Conservation (phyloP, 805 yeast species). For the Blastobotrys peoriensis region DNA sequence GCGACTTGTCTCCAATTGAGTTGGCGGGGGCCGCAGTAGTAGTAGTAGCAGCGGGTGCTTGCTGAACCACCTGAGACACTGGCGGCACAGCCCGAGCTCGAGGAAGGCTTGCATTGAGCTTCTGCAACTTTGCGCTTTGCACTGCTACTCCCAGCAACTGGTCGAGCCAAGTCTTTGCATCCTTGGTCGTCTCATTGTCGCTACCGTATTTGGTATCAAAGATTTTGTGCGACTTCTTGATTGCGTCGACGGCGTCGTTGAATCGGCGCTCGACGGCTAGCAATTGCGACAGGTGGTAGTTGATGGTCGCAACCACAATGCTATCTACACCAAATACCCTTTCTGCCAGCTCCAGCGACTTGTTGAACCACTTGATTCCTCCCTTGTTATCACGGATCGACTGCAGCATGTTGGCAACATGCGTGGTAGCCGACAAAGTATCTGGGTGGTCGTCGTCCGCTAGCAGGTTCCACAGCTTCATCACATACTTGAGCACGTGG, state of each 20-base stretch:
- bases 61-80: constrained; percentile 4
- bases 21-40: constrained; percentile 1
- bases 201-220: constrained; percentile 59
- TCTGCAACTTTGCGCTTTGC: constrained; percentile 38
- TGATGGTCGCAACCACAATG: constrained; percentile 56
- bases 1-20: constrained; percentile 52
- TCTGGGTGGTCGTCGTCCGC: constrained; percentile 67
- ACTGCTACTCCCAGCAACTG: constrained; percentile 48
- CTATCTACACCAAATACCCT: constrained; percentile 51
- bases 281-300: constrained; percentile 63
- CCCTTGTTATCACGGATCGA: constrained; percentile 41
- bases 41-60: constrained; percentile 3
- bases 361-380: constrained; percentile 48
- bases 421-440: constrained; percentile 52
- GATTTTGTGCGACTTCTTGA: constrained; percentile 49
- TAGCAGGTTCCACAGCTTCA: constrained; percentile 52
- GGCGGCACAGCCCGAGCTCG: neutral
- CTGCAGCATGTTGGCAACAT: constrained; percentile 56
- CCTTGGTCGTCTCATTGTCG: constrained; percentile 60
- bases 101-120: constrained; percentile 2
- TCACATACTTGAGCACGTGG: constrained; percentile 53
- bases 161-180: constrained; percentile 58
- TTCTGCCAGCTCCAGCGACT: constrained; percentile 47
- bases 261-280: constrained; percentile 48
- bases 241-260: constrained; percentile 50